Conservation (phyloP, 1,139 yeast species). For the Geotrichum bryndzae region DNA sequence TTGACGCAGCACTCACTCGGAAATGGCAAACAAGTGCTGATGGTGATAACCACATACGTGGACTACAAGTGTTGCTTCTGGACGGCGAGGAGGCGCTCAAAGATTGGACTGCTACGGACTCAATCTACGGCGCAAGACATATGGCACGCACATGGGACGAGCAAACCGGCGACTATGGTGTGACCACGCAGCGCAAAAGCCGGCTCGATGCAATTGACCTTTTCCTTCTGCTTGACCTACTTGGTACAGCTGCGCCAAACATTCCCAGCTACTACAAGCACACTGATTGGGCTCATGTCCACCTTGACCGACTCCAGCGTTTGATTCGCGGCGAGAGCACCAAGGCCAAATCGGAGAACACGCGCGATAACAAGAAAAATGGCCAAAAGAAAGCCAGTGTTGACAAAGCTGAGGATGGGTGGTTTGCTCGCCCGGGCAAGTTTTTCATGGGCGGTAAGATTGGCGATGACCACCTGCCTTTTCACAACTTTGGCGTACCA, state of each 20-base stretch:
- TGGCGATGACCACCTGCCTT: conserved; percentile 51
- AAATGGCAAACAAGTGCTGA: conserved; percentile 25
- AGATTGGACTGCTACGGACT: conserved; percentile 46
- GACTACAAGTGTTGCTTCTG: conserved; percentile 47
- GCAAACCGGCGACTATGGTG: conserved; percentile 17
- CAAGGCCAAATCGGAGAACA: neutral
- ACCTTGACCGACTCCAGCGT: conserved; percentile 31
- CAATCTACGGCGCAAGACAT: conserved; percentile 51
- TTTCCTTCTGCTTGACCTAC: conserved; percentile 45
- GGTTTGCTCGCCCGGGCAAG: conserved; percentile 26
- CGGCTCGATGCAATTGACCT: conserved; percentile 37
- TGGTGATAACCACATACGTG: conserved; percentile 26
- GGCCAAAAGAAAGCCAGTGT: neutral
- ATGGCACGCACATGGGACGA: conserved; percentile 41
- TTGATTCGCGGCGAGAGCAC: conserved; percentile 15
- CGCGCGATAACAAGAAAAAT: neutral
- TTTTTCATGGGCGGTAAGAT: conserved; percentile 31
- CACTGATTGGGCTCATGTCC: conserved; percentile 39
- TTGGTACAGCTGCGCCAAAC: conserved; percentile 40
- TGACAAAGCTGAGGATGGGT: neutral
- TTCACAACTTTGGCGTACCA: conserved; percentile 42
- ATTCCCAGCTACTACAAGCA: conserved; percentile 44
- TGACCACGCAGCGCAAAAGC: conserved; percentile 18
- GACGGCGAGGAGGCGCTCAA: conserved; percentile 57
- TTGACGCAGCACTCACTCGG: conserved; percentile 29